Conservation (phyloP, 1,284 basidiomycete genomes). For the Moesziomyces parantarcticus region DNA sequence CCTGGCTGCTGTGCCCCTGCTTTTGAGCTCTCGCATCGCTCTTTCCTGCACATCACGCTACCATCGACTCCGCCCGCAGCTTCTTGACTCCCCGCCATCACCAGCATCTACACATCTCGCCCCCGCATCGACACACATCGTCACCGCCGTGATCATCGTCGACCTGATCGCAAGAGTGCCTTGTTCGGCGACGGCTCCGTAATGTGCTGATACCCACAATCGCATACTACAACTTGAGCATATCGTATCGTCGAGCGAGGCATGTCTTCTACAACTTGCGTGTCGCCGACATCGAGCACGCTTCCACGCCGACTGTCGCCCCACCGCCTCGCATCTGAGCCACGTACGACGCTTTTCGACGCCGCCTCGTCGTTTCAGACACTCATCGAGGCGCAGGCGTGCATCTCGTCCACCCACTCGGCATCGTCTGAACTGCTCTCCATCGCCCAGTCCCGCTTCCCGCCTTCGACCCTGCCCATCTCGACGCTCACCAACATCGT, state of each 20-base stretch:
- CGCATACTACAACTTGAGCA: background rate
- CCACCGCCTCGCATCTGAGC: slow-evolving; percentile 8
- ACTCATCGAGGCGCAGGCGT: slow-evolving; percentile 40
- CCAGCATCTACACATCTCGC: background rate
- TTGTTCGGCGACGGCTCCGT: background rate
- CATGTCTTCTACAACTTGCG: background rate
- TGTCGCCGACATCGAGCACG: background rate
- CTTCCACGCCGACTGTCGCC: background rate
- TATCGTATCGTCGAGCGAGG: background rate
- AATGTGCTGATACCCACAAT: background rate
- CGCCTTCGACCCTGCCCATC: slow-evolving; percentile 40
- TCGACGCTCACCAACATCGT: slow-evolving; percentile 22
- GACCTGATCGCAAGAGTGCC: background rate
- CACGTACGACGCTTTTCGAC: slow-evolving; percentile 21
- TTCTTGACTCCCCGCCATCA: too few species aligned
- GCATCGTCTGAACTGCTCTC: slow-evolving; percentile 43
- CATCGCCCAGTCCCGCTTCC: slow-evolving; percentile 24
- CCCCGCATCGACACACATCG: background rate
- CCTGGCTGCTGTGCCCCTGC: too few species aligned
- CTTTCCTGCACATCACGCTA: background rate
- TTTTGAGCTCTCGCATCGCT: background rate
- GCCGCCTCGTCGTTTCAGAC: slow-evolving; percentile 41
- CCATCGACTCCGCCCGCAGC: background rate
- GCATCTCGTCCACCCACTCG: slow-evolving; percentile 32
- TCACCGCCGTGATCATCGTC: background rate